Base-by-base conservation (phyloP, 1,284 basidiomycete genomes). In the Macrocystidia cucumis region DNA sequence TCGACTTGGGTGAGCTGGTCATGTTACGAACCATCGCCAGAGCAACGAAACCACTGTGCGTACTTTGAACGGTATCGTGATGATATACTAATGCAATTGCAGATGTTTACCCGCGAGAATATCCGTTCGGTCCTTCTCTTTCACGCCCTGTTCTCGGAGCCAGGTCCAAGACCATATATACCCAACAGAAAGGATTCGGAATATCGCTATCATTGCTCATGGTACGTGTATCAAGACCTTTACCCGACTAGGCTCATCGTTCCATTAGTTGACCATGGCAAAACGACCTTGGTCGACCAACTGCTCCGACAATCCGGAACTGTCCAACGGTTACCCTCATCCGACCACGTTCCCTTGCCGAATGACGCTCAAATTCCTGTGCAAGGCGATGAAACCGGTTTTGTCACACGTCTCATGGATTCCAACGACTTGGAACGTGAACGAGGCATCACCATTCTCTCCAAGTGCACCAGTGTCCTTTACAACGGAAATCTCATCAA, bases 381-480 rank as follows among this genome's bases (percentile, higher is more conserved):
- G 7, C 25, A 5, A 16, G 25, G 5, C 52, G 20, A 55, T 59
- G 61, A 65, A 37, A 52, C 59, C 32, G 62, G 55, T 0, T 63
- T 61, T 40, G 51, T 59, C 32, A 66, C 63, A 2, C 60, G 67
- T 5, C 50, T 68, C 18, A 69, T 69, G 67, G 67, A 68, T 50
- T 67, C 65, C 1, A 67, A 67, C 43, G 63, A 66, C 52, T 53
- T 68, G 4, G 67, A 69, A 47, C 57, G 57, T 22, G 67, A 69
- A 40, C 64, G 67, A 1, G 67, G 67, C n/a, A 69, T 69, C 31
- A 69, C 67, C 12, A 69, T 69, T 41, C 52, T 69, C 17, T 68
- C 65, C 0, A 68, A 68, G 47, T 67, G 64, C 47, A 68, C 67
- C 4, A 64, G 60, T 26, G 58, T 68, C 21, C 54, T 50, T 29